phyloP scores from a whole-genome alignment of 495 filamentous ascomycete genomes.

The Penicillium bialowiezense region DNA sequence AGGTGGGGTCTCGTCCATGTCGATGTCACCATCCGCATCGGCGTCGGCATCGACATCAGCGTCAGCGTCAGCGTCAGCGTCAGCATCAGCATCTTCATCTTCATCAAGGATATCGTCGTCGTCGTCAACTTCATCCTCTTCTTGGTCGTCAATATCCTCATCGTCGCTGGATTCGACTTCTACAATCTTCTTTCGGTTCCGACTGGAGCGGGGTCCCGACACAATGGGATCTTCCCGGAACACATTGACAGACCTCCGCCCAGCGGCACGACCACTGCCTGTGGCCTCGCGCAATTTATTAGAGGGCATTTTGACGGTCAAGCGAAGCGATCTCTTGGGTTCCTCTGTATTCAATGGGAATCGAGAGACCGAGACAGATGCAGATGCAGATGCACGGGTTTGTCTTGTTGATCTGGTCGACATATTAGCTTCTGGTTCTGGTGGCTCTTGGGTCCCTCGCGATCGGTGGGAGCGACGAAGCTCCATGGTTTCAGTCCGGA shows the following conservation, averaged over 20 bases:
- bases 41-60: constrained; percentile 37
- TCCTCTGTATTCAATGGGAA: constrained; percentile 55
- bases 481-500: constrained; percentile 36
- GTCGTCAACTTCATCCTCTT: constrained; percentile 58
- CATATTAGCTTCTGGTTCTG: constrained; percentile 40
- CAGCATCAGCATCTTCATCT: constrained; percentile 57
- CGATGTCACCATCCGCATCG: constrained; percentile 54
- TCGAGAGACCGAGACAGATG: constrained; percentile 51
- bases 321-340: constrained; percentile 61
- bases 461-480: constrained; percentile 50
- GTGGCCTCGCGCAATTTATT: constrained; percentile 80
- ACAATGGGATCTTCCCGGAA: constrained; percentile 58
- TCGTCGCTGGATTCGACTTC: constrained; percentile 61
- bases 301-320: constrained; percentile 83
- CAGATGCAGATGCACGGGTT: constrained; percentile 33
- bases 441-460: constrained; percentile 36
- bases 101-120: constrained; percentile 56
- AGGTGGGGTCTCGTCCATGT: constrained; percentile 53
- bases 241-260: constrained; percentile 41
- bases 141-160: constrained; percentile 54
- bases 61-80: constrained; percentile 57
- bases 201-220: constrained; percentile 59
- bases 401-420: constrained; percentile 33
- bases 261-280: constrained; percentile 28
- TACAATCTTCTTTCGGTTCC: constrained; percentile 66